phyloP scores from a whole-genome alignment of 768 basidiomycete species.

The Kondoa subrosea region DNA sequence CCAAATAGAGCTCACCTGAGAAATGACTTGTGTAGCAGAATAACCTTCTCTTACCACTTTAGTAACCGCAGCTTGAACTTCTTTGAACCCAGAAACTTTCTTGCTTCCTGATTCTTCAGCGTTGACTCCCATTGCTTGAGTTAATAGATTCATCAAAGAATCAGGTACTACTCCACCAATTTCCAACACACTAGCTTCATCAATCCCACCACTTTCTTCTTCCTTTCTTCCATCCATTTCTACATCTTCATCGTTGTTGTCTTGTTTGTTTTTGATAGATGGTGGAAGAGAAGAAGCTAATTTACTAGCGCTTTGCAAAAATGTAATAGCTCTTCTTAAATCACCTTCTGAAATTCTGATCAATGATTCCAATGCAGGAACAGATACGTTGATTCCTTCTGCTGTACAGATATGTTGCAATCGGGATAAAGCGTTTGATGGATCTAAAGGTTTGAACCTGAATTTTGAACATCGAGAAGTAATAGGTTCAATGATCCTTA shows the following conservation, averaged over 20 bases:
- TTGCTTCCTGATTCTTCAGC: conserved; percentile 29
- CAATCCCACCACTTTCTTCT: conserved; percentile 92
- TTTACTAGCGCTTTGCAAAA: conserved; percentile 84
- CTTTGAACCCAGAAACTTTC: conserved; percentile 49
- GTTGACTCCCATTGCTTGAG: conserved; percentile 43
- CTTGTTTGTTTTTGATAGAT: too few species aligned
- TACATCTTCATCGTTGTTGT: conserved; percentile 3
- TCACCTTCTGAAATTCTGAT: conserved; percentile 75
- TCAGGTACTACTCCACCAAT: conserved; percentile 43
- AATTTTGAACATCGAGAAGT: conserved; percentile 99
- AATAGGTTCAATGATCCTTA: conserved; percentile 90
- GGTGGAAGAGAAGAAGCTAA: too few species aligned
- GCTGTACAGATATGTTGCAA: conserved; percentile 60
- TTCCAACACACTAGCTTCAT: conserved; percentile 56
- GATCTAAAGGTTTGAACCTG: conserved; percentile 82
- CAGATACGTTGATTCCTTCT: conserved; percentile 45
- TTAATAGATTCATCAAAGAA: conserved; percentile 34
- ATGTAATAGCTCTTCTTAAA: conserved; percentile 89
- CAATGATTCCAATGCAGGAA: conserved; percentile 49
- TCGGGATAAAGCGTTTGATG: conserved; percentile 53
- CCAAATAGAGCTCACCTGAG: conserved; percentile 47
- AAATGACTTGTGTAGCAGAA: conserved; percentile 71
- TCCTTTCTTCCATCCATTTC: conserved; percentile 61
- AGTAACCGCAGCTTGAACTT: conserved; percentile 44
- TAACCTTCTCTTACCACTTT: conserved; percentile 71